Evolutionary conservation across 2,329 filamentous ascomycete species (phyloP), one percentile per base, ranked within the genome.

Genomic region (Thelonectria olida): DNA sequence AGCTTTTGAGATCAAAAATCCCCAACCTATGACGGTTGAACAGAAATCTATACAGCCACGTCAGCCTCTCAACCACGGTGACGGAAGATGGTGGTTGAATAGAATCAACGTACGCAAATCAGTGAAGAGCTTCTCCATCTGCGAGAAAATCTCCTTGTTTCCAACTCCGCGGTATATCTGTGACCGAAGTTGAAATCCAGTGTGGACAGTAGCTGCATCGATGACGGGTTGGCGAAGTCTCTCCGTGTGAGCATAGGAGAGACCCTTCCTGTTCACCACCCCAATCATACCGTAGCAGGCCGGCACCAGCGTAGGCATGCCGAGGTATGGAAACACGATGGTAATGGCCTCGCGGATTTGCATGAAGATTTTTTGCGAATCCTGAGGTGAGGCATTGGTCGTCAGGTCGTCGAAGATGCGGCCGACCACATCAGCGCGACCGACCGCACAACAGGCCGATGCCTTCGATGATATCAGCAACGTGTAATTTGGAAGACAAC

Each of bases 261-360:
- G 5, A 6, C 63, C 63, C 47, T 65, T 65, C 2, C 63, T 54
- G 28, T 65, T 45, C 27, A 65, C 58, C 5, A 65, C 63, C 20
- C 63, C 63, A 65, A 65, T 59, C 63, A 65, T 65, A 27, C 63
- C 61, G 25, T 65, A 65, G 22, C 63, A 65, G n/a, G 63, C 63
- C 6, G 63, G 63, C 38, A 65, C 64, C 2, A 61, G 64, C 1
- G 61, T 65, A n/a, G 63, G 63, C 61, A 65, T 62, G 20, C 63
- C 63, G 1, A 65, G 4, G 15, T 65, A 65, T 34, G 61, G 63
- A 6, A 64, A 64, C 1, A 65, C 38, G 4, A 65, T 65, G 1
- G 63, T 65, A 13, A 65, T 65, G 5, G 61, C 63, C n/a, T 65
- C 63, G 50, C 63, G 47, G 1, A 48, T 22, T 27, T 50, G 55